Base-by-base conservation (phyloP, 1,284 basidiomycete genomes). In the Leccinum solheimii region DNA sequence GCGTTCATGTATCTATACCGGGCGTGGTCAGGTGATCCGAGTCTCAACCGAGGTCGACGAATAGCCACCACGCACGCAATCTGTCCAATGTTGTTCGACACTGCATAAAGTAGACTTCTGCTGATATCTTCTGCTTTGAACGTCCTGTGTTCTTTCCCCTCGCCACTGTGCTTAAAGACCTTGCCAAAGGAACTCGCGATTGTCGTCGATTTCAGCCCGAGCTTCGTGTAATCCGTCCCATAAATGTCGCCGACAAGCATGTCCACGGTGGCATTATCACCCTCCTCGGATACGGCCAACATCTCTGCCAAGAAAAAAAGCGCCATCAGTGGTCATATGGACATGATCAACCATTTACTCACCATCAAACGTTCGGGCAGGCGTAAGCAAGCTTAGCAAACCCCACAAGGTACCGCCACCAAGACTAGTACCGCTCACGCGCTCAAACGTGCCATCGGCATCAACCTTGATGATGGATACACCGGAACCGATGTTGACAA, bases 341-440 rank as follows among this genome's bases (percentile, higher is more conserved):
- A 53, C 27, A 53, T 56, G 27, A 63, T 65, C 43, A 62, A 58
- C 32, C 57, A 60, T 27, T 60, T 5, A 80, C 92, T 67, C 69
- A 95, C 95, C 95, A 77, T 99, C 97, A 78, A 99, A 99, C 50
- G 86, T 92, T 54, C 86, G 91, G n/a, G 97, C 97, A 53, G 95
- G 94, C 21, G 97, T 99, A 66, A 99, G 80, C 62, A 99, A 77
- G 72, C 94, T 97, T 59, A 99, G 79, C 67, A 99, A 77, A 21
- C 97, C 97, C 97, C 97, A 99, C 19, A 99, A 80, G n/a, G 97
- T 99, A 40, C 97, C 97, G n/a, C 97, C 97, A 51, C 97, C 97
- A 54, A 99, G 78, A 78, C 94, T 96, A 50, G 97, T 99, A 27
- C 97, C 97, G 66, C 93, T 96, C 52, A 99, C 93, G 71, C 97